These are phyloP conservation scores for Petunia axillaris DNA, from an alignment of 257 asterid genomes.

Conservation along the genomic window DNA sequence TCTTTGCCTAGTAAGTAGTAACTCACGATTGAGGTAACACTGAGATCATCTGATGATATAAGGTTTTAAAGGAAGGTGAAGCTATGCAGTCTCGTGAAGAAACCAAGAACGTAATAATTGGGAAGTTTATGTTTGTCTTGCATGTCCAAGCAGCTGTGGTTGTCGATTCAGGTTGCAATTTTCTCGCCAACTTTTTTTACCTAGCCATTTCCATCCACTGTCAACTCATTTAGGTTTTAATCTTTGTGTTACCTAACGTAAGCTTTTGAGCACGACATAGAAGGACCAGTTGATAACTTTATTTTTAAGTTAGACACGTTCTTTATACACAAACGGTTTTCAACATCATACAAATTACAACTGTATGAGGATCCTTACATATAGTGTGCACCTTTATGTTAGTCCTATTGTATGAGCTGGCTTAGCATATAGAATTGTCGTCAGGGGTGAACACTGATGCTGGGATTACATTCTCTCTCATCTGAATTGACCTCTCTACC, in stretches of 20 bases:
- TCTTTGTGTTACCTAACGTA: not conserved
- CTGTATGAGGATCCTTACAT: constrained; percentile 20
- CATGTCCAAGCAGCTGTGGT: not conserved
- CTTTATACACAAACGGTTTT: not conserved
- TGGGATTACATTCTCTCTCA: not conserved
- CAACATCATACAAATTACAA: not conserved
- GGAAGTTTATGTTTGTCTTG: not conserved
- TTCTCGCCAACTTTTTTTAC: not conserved
- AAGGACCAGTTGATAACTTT: constrained; percentile 10
- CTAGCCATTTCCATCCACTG: not conserved
- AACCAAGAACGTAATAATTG: not conserved
- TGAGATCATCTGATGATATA: constrained; percentile 14
- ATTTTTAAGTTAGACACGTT: not conserved
- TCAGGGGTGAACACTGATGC: not conserved
- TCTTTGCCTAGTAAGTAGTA: constrained; percentile 14
- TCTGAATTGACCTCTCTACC: not conserved
- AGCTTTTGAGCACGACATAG: not conserved
- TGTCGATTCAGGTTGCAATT: not conserved
- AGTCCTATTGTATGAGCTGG: not conserved
- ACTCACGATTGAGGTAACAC: not conserved
- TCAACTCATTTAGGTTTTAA: not conserved
- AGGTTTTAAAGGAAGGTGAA: constrained; percentile 7
- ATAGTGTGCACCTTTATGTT: not conserved
- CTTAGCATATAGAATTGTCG: constrained; percentile 4
- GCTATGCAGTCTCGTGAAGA: not conserved